These are phyloP conservation scores for Penicillium oxalicum DNA, from an alignment of 2,329 filamentous ascomycete species.

Conservation along the genomic window DNA sequence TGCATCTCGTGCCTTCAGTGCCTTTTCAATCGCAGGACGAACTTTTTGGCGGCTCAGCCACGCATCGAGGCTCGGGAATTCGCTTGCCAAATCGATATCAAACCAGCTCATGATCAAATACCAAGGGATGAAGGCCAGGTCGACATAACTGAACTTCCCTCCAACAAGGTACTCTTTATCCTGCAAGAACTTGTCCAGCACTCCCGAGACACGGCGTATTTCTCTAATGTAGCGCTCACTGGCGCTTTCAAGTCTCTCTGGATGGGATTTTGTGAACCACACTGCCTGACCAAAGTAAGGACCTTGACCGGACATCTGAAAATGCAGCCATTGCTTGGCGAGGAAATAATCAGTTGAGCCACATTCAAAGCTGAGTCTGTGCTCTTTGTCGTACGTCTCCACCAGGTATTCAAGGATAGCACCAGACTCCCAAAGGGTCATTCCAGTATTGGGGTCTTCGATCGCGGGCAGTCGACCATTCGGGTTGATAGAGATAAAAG, in stretches of 20 bases:
- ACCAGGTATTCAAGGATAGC: conserved; percentile 43
- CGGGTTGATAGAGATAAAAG: conserved; percentile 26
- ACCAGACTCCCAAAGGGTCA: conserved; percentile 42
- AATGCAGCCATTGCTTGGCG: conserved; percentile 43
- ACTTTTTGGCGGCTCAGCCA: conserved; percentile 28
- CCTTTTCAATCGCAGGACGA: conserved; percentile 22
- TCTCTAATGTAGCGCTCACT: conserved; percentile 44
- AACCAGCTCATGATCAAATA: conserved; percentile 7
- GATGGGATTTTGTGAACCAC: conserved; percentile 42
- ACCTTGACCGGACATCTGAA: conserved; percentile 44
- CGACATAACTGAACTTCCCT: conserved; percentile 39
- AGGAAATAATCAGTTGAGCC: conserved; percentile 33
- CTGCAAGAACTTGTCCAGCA: conserved; percentile 39
- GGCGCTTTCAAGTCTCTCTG: conserved; percentile 40
- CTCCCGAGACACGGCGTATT: conserved; percentile 39
- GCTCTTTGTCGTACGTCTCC: conserved; percentile 41
- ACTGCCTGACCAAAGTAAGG: conserved; percentile 46
- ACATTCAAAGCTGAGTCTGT: conserved; percentile 32
- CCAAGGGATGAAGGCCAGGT: conserved; percentile 40
- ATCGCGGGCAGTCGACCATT: conserved; percentile 34
- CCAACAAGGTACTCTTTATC: conserved; percentile 39
- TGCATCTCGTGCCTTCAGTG: conserved; percentile 14
- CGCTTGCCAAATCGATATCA: conserved; percentile 23
- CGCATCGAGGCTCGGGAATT: conserved; percentile 25
- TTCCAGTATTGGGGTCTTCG: conserved; percentile 32